Conservation (phyloP, 2,329 filamentous ascomycete genomes). For the Kalaharituber pfeilii region DNA sequence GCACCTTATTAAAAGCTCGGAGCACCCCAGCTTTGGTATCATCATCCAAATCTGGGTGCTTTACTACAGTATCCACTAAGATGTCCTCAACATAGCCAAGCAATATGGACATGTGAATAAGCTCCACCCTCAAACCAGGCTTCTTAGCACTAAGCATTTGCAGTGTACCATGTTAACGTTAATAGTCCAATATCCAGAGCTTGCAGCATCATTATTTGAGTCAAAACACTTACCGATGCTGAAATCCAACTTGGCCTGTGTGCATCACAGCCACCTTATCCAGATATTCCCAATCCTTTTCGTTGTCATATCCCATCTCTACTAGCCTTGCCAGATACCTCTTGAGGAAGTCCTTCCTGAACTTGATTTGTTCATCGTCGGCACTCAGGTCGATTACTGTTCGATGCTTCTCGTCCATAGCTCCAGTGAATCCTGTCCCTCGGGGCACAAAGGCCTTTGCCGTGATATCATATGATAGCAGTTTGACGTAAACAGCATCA, state of each 20-base stretch:
- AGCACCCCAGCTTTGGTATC: constrained; percentile 55
- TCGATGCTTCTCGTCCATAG: constrained; percentile 28
- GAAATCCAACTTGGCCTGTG: constrained; percentile 47
- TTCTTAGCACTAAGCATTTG: constrained; percentile 25
- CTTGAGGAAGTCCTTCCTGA: constrained; percentile 55
- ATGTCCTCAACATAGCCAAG: constrained; percentile 61
- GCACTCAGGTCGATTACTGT: constrained; percentile 29
- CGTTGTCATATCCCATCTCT: constrained; percentile 28
- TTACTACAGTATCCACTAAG: constrained; percentile 55
- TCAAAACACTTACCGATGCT: constrained; percentile 31
- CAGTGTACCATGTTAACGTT: neutral
- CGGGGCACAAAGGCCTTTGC: constrained; percentile 52
- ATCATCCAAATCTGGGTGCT: constrained; percentile 45
- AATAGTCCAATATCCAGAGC: neutral
- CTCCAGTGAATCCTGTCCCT: constrained; percentile 40
- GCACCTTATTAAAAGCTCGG: constrained; percentile 59
- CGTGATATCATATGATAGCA: constrained; percentile 66
- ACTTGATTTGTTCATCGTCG: constrained; percentile 54
- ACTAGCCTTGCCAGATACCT: constrained; percentile 18
- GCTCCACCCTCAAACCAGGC: constrained; percentile 49
- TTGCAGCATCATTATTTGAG: neutral
- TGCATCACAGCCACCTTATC: constrained; percentile 80
- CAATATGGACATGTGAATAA: constrained; percentile 57
- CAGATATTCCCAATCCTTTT: constrained; percentile 66
- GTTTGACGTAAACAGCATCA: constrained; percentile 69